Conservation (phyloP, 2,329 filamentous ascomycete genomes). For the Colletotrichum sp. region DNA sequence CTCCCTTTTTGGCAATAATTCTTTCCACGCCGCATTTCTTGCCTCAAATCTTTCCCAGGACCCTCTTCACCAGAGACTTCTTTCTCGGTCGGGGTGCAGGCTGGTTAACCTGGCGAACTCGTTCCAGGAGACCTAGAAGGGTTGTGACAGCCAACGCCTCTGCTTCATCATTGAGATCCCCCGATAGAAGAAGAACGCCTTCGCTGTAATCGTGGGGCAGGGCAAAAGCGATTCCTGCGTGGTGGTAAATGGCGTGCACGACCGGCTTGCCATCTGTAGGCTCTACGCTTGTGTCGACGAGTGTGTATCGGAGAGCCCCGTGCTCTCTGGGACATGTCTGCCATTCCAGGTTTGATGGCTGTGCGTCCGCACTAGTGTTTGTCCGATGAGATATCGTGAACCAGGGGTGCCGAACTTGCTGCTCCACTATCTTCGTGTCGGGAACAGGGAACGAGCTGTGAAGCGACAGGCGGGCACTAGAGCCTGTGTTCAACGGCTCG, state of each 20-base stretch:
- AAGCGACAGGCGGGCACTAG: neutral
- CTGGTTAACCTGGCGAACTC: slow-evolving; percentile 4
- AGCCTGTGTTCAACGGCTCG: neutral
- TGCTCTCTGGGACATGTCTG: slow-evolving; percentile 4
- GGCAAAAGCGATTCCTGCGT: slow-evolving; percentile 8
- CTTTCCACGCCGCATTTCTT: neutral
- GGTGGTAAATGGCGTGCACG: slow-evolving; percentile 23
- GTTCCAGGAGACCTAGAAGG: neutral
- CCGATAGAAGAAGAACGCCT: slow-evolving; percentile 17
- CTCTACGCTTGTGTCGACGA: neutral
- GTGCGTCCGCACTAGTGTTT: neutral
- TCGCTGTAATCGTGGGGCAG: slow-evolving; percentile 20
- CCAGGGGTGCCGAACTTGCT: neutral
- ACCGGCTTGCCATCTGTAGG: neutral
- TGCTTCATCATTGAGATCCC: neutral
- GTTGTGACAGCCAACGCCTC: slow-evolving; percentile 3
- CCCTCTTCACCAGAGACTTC: neutral
- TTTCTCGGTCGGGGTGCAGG: neutral
- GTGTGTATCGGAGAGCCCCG: slow-evolving; percentile 13
- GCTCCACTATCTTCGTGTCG: neutral
- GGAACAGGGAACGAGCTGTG: neutral
- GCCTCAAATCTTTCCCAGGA: neutral
- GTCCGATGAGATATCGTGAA: neutral
- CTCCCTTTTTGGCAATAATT: neutral
- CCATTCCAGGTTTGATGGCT: slow-evolving; percentile 4